Conservation (phyloP, 805 yeast genomes). For the Teunomyces tritomae region DNA sequence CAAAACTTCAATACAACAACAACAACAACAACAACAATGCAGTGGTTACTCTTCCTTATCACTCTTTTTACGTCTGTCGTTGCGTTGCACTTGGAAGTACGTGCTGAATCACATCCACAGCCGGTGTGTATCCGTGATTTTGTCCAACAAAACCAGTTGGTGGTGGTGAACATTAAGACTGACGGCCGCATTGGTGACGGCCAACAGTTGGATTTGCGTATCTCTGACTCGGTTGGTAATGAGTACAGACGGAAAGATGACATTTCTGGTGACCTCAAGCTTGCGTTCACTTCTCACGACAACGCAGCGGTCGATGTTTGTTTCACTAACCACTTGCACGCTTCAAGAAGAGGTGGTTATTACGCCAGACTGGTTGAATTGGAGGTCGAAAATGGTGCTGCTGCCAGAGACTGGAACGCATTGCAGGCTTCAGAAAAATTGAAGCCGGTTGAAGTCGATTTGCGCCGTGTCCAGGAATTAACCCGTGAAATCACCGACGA, state of each 20-base stretch:
- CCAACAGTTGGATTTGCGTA: constrained; percentile 65
- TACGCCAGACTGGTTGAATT: constrained; percentile 73
- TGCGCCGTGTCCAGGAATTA: constrained; percentile 82
- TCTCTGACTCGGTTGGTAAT: constrained; percentile 79
- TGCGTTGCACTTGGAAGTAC: constrained; percentile 53
- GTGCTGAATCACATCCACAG: constrained; percentile 43
- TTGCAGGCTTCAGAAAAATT: constrained; percentile 89
- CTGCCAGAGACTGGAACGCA: constrained; percentile 97
- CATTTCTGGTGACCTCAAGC: constrained; percentile 66
- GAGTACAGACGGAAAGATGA: constrained; percentile 75
- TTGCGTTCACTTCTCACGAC: constrained; percentile 82
- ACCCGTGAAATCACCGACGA: constrained; percentile 79
- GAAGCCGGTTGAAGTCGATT: constrained; percentile 87
- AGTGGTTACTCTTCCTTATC: constrained; percentile 12
- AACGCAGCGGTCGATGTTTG: constrained; percentile 89
- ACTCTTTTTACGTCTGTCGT: constrained; percentile 21
- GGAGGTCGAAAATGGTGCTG: constrained; percentile 92
- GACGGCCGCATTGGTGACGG: constrained; percentile 84
- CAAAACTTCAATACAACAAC: not conserved
- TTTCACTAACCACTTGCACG: constrained; percentile 57
- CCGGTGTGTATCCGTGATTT: constrained; percentile 93
- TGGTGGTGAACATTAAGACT: constrained; percentile 77
- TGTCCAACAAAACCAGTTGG: constrained; percentile 78
- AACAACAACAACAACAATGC: constrained; percentile 8
- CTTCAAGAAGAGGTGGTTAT: constrained; percentile 21